Conservation (phyloP, 495 filamentous ascomycete genomes). For the Aspergillus baeticus region DNA sequence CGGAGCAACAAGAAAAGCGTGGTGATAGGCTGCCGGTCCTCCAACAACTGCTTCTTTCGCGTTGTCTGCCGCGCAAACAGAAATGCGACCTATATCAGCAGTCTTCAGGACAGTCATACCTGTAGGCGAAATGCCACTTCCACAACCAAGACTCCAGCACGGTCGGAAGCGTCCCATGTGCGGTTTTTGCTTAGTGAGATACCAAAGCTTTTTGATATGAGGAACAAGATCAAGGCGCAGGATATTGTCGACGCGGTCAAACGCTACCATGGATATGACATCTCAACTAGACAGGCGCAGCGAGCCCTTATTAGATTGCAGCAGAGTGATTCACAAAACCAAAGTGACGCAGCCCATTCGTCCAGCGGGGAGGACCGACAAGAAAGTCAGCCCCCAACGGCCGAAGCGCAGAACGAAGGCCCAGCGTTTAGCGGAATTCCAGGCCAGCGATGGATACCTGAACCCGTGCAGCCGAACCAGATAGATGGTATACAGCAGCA, state of each 20-base stretch:
- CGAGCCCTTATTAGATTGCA: slow-evolving; percentile 43
- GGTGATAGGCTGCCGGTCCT: slow-evolving; percentile 45
- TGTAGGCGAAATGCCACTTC: slow-evolving; percentile 37
- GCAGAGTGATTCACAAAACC: slow-evolving; percentile 26
- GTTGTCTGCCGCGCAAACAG: slow-evolving; percentile 49
- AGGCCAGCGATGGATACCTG: slow-evolving; percentile 38
- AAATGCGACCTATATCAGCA: slow-evolving; percentile 48
- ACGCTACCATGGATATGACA: slow-evolving; percentile 48
- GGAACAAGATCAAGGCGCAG: slow-evolving; percentile 37
- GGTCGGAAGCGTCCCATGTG: slow-evolving; percentile 49
- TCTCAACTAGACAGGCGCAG: slow-evolving; percentile 47
- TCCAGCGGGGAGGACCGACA: slow-evolving; percentile 24
- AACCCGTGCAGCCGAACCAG: slow-evolving; percentile 26
- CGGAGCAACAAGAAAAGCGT: slow-evolving; percentile 50
- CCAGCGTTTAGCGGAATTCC: slow-evolving; percentile 29
- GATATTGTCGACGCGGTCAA: slow-evolving; percentile 46
- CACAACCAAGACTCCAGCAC: slow-evolving; percentile 37
- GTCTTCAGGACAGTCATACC: slow-evolving; percentile 44
- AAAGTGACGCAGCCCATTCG: slow-evolving; percentile 24
- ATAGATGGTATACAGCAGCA: slow-evolving; percentile 26
- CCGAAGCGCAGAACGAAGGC: slow-evolving; percentile 16
- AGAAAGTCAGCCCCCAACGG: slow-evolving; percentile 17
- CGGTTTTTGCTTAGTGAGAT: slow-evolving; percentile 45
- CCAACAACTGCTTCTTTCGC: slow-evolving; percentile 43
- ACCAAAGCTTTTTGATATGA: slow-evolving; percentile 48